Percentiles rank a stretch among this genome's conserved stretches.
phyloP scores from a whole-genome alignment of 208 protist species.

The Leishmania tropica region DNA sequence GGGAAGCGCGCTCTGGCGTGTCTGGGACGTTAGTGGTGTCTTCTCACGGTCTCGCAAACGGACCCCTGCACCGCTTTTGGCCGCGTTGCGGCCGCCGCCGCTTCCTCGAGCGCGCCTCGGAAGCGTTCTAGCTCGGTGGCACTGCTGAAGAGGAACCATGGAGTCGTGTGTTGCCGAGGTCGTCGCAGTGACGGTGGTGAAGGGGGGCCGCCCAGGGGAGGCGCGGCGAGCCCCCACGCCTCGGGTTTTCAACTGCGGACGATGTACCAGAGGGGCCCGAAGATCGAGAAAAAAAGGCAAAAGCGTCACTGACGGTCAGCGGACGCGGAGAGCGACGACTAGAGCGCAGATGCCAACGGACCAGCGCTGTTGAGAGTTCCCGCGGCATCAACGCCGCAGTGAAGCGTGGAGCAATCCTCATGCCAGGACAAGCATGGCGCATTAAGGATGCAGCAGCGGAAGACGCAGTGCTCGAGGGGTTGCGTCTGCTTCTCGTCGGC shows the following conservation, averaged over 20 bases:
- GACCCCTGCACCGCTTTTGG: not conserved
- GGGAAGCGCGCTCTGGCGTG: not conserved
- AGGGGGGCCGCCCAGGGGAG: not conserved
- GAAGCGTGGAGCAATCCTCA: too few relatives aligned
- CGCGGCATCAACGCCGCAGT: too few relatives aligned
- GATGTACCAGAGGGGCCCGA: not conserved
- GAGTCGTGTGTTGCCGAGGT: not conserved
- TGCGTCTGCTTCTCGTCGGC: not conserved
- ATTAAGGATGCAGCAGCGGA: not conserved
- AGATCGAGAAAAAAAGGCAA: not conserved
- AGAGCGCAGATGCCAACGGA: not conserved
- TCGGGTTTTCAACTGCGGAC: not conserved
- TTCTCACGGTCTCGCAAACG: not conserved
- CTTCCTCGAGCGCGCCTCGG: not conserved
- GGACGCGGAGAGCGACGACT: not conserved
- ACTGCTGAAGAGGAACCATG: not conserved
- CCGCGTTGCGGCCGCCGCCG: not conserved
- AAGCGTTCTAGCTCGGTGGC: not conserved
- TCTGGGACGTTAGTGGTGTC: not conserved
- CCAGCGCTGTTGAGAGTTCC: too few relatives aligned
- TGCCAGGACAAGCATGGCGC: not conserved
- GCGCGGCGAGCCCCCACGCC: not conserved
- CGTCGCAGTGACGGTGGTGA: not conserved
- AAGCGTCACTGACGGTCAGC: not conserved
- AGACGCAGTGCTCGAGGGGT: not conserved